Conservation (phyloP, 345 rosid genomes). For the Pseudoturritis turrita region DNA sequence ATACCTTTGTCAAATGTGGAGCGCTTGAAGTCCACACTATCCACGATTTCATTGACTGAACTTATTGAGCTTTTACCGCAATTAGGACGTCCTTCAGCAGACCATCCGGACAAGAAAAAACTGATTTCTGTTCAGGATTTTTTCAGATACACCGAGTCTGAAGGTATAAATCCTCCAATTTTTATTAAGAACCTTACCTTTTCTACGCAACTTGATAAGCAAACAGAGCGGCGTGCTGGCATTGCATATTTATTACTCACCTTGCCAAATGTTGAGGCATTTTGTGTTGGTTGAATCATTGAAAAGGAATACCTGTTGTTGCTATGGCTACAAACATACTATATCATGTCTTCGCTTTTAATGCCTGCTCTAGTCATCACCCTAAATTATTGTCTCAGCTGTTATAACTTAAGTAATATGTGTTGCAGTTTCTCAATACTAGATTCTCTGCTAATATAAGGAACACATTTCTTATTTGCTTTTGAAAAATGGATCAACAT, state of each 20-base stretch:
- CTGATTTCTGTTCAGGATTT: constrained; percentile 94
- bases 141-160: constrained; percentile 94
- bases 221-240: neutral
- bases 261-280: neutral
- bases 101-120: constrained; percentile 94
- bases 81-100: constrained; percentile 68
- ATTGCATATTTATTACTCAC: neutral
- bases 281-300: constrained; percentile 8
- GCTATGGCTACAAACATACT: neutral
- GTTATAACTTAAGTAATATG: neutral
- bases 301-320: neutral
- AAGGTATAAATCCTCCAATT: constrained; percentile 59
- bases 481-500: neutral
- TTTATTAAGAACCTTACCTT: neutral
- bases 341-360: neutral
- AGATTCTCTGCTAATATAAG: neutral
- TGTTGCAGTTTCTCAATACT: neutral
- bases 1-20: constrained; percentile 91
- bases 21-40: constrained; percentile 78
- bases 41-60: constrained; percentile 73
- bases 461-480: neutral
- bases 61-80: constrained; percentile 85
- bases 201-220: neutral
- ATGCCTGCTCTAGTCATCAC: too few relatives aligned
- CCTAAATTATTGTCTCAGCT: neutral